Percentiles rank a stretch among this genome's conserved stretches.
Conservation (phyloP, 371 early-diverging fungal genomes). For the Apophysomyces variabilis region DNA sequence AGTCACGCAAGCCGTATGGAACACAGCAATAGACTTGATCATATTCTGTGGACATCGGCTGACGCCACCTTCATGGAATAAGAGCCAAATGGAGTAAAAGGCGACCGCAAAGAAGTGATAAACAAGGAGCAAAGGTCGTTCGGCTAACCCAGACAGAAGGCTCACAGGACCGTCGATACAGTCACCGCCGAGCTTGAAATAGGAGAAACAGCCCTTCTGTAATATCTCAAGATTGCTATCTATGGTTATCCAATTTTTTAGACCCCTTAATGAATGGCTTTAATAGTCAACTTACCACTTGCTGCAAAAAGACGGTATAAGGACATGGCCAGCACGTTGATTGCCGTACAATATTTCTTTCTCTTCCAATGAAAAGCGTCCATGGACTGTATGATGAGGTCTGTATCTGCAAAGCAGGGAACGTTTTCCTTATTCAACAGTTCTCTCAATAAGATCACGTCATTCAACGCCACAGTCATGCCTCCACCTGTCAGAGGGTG, state of each 20-base stretch:
- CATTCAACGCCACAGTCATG: slow-evolving; percentile 95
- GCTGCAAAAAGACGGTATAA: slow-evolving; percentile 87
- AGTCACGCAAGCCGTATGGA: slow-evolving; percentile 59
- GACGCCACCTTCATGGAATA: slow-evolving; percentile 45
- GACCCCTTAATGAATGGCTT: neutral
- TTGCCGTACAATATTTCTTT: slow-evolving; percentile 71
- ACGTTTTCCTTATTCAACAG: slow-evolving; percentile 50
- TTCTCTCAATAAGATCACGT: slow-evolving; percentile 72
- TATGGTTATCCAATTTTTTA: neutral
- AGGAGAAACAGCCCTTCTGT: slow-evolving; percentile 84
- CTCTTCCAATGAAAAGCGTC: slow-evolving; percentile 75
- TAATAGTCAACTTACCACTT: slow-evolving; percentile 18
- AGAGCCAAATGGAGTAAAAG: slow-evolving; percentile 59
- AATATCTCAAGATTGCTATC: slow-evolving; percentile 58
- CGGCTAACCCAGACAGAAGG: slow-evolving; percentile 73
- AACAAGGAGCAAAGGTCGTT: slow-evolving; percentile 69
- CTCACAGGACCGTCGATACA: slow-evolving; percentile 82
- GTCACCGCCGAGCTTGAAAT: slow-evolving; percentile 82
- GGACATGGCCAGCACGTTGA: slow-evolving; percentile 92
- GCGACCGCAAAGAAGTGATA: slow-evolving; percentile 90
- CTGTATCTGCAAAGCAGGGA: slow-evolving; percentile 53
- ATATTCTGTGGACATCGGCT: slow-evolving; percentile 42
- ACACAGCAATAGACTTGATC: slow-evolving; percentile 49
- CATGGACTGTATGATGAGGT: slow-evolving; percentile 57
- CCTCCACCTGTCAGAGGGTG: slow-evolving; percentile 92